phyloP scores from a whole-genome alignment of 1,284 basidiomycete species.

The Tilletia horrida region DNA sequence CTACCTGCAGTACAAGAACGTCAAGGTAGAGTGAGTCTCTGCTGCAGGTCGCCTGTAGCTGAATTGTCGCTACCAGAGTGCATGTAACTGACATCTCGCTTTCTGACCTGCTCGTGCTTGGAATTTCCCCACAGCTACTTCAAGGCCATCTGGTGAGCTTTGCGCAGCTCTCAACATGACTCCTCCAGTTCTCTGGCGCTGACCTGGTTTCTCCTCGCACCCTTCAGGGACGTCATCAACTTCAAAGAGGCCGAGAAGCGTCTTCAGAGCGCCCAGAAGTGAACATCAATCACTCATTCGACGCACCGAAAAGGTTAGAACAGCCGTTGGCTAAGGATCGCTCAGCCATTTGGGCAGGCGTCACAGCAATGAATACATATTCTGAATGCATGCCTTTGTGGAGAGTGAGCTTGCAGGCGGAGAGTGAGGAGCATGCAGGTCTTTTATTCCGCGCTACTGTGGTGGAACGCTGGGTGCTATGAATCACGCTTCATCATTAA shows the following conservation, averaged over 20 bases:
- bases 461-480: no score
- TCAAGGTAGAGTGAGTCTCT: conserved; percentile 36
- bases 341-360: no score
- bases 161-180: neutral
- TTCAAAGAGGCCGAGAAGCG: conserved; percentile 53
- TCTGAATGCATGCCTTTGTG: no score
- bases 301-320: no score
- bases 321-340: no score
- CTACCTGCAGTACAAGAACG: conserved; percentile 51
- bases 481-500: no score
- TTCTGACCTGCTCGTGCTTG: neutral
- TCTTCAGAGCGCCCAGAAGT: conserved; percentile 45
- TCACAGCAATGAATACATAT: no score
- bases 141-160: conserved; percentile 48
- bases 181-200: neutral
- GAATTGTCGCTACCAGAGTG: neutral
- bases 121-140: conserved; percentile 39
- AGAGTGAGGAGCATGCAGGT: no score
- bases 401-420: no score
- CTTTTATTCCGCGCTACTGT: no score
- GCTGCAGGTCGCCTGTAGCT: neutral
- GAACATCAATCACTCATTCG: neutral
- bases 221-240: conserved; percentile 47
- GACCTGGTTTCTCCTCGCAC: neutral
- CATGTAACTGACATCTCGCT: neutral